Percentiles rank a stretch among this genome's conserved stretches.
Conservation (phyloP, 2,329 filamentous ascomycete genomes). For the Simplicillium aogashimaense region DNA sequence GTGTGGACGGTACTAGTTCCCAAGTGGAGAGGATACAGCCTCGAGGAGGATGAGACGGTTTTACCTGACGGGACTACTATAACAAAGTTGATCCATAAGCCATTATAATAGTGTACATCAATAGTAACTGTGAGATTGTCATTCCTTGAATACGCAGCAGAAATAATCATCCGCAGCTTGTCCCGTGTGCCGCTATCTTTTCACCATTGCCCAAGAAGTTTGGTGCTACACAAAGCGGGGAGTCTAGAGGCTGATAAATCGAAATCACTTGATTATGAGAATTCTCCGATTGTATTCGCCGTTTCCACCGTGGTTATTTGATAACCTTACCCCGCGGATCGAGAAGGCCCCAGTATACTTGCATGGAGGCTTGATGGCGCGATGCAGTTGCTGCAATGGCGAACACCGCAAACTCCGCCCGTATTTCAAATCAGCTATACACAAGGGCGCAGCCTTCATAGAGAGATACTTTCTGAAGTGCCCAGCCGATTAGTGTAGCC, state of each 20-base stretch:
- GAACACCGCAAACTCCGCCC: conserved; percentile 4
- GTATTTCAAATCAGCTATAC: conserved; percentile 4
- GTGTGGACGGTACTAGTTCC: conserved; percentile 55
- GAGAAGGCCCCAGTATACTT: not conserved
- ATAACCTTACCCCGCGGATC: conserved; percentile 1
- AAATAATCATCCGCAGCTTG: too few relatives aligned
- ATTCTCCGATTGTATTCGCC: not conserved
- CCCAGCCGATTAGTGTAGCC: not conserved
- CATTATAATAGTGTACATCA: not conserved
- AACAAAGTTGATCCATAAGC: conserved; percentile 39
- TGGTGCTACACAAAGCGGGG: too few relatives aligned
- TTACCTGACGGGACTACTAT: conserved; percentile 59
- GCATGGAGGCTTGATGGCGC: conserved; percentile 1
- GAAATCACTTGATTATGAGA: not conserved
- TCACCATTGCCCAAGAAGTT: too few relatives aligned
- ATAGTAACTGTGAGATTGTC: not conserved
- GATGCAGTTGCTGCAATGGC: conserved; percentile 1
- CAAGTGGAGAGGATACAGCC: conserved; percentile 43
- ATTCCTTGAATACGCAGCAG: too few relatives aligned
- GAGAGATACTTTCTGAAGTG: not conserved
- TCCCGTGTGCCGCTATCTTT: too few relatives aligned
- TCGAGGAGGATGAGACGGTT: conserved; percentile 51
- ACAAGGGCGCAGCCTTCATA: not conserved
- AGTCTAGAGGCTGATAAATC: not conserved
- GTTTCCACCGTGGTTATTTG: not conserved